Base-by-base conservation (phyloP, 352 stramenopile species). In the Blastocystis sp. region DNA sequence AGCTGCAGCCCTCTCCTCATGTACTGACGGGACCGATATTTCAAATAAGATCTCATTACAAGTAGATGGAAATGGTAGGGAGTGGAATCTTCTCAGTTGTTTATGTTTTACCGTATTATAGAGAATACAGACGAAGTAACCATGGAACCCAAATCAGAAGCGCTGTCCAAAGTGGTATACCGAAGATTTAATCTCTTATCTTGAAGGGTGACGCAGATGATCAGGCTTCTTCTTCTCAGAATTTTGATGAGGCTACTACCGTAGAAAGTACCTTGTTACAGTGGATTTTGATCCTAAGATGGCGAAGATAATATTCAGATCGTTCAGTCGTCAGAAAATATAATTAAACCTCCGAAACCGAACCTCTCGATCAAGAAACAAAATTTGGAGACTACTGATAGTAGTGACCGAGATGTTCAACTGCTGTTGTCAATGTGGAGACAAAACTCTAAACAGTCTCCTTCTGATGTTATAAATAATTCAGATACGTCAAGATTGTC, bases 391-490 rank as follows among this genome's bases (percentile, higher is more conserved):
- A 33, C 13, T 35, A 59, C 24, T 54, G 57, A 7, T 33, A 56
- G 44, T 51, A 37, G 57, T 56, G 66, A 78, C 30, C 3, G 57
- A 51, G 66, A 78, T 24, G 66, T 78, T 5, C 60, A 73, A 24
- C 24, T 73, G n/a, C 60, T 73, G n/a, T 73, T 73, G n/a, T 73
- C 60, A 5, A 44, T 73, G 60, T 22, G 60, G 60, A 73, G 40
- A 44, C 24, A 9, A 33, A 70, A 70, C 35, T 42, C 19, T 22
- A 48, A 48, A 48, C 40, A 48, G 3, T 48, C 40, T 48, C 40
- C 40, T 9, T 9, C 2, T 48, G 40, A 48, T 48, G 9, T 48
- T 9, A 48, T 9, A 9, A 48, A 9, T 48, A 48, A 48, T 48
- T 48, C 9, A 48, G 40, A 48, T 48, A 48, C 5, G 27, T 13